Evolutionary conservation across 345 rosid genomes (phyloP), one percentile per base, ranked within the genome.

Genomic region (Atalantia buxifolia): DNA sequence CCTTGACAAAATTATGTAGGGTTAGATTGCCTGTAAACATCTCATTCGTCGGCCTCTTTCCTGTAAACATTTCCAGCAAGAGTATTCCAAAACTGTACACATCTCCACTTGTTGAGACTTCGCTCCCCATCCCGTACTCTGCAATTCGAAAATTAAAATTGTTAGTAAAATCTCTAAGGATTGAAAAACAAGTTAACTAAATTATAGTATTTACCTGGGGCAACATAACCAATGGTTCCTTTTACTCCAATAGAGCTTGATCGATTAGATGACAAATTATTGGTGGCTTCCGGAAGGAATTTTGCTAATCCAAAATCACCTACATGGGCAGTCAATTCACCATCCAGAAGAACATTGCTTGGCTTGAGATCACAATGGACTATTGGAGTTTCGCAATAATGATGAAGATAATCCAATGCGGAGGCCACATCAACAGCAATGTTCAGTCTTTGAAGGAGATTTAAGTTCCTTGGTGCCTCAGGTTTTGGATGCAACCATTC

Each of bases 51-150:
- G n/a, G n/a, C n/a, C n/a, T n/a, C n/a, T n/a, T n/a, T n/a, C n/a
- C n/a, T 3, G 33, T 48, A 67, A 82, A 84, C 74, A 53, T 36
- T 0, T 36, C 38, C n/a, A n/a, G n/a, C n/a, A n/a, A n/a, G n/a
- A n/a, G n/a, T n/a, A n/a, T n/a, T n/a, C n/a, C n/a, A n/a, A n/a
- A n/a, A 31, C 85, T 82, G 21, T 82, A 80, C 31, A 86, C 76
- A 69, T 86, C 84, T 0, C 87, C 86, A 4, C 24, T 5, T 0
- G 70, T 72, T 19, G 86, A 80, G 4, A 74, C 73, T 24, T 18
- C 56, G 1, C 79, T 76, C 21, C 89, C 85, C 79, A 78, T 33
- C 1, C 84, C 87, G 69, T 86, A 82, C 56, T 86, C 84, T 84
- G 75, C 31, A 64, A 79, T 38, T 7, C 28, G 3, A 33, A 42